Percentiles rank a stretch among this genome's conserved stretches.
These are phyloP conservation scores for Chimonanthus salicifolius DNA, from an alignment of 164 flowering plant genomes.

Conservation along the genomic window DNA sequence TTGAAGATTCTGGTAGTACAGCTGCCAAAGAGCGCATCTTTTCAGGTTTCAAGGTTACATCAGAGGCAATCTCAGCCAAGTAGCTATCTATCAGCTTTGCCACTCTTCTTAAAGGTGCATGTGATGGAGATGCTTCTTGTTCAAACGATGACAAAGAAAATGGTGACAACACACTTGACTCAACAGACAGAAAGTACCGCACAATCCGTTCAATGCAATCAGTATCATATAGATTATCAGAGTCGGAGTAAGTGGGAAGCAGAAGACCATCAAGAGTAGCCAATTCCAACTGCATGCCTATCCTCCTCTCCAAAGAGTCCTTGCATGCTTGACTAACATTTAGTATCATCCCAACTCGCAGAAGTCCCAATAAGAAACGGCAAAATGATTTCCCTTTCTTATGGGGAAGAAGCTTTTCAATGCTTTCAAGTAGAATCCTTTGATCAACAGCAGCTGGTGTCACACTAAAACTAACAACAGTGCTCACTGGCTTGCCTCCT, in stretches of 20 bases:
- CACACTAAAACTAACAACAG: constrained; percentile 60
- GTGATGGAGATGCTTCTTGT: constrained; percentile 48
- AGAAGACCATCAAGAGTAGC: constrained; percentile 76
- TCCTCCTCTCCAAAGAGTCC: constrained; percentile 61
- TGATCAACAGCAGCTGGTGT: constrained; percentile 64
- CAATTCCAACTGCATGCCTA: constrained; percentile 79
- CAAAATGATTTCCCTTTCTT: constrained; percentile 80
- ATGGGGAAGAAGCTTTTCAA: constrained; percentile 62
- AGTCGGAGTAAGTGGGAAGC: constrained; percentile 78
- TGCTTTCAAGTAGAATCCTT: constrained; percentile 52
- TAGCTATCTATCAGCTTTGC: constrained; percentile 72
- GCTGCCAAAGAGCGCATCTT: constrained; percentile 69
- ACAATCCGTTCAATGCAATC: constrained; percentile 75
- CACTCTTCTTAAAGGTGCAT: constrained; percentile 52
- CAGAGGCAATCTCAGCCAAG: constrained; percentile 90
- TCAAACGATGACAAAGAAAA: constrained; percentile 63
- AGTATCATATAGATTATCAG: constrained; percentile 70
- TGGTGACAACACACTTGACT: constrained; percentile 22
- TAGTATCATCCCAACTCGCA: constrained; percentile 76
- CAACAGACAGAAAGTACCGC: constrained; percentile 57
- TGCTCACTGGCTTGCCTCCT: constrained; percentile 36
- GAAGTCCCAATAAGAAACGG: constrained; percentile 71
- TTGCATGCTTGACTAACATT: constrained; percentile 50
- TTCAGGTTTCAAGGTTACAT: constrained; percentile 76
- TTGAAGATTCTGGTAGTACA: constrained; percentile 76